Evolutionary conservation across 164 flowering plant species (phyloP), one percentile per base, ranked within the genome.

Genomic region (Piper longum): DNA sequence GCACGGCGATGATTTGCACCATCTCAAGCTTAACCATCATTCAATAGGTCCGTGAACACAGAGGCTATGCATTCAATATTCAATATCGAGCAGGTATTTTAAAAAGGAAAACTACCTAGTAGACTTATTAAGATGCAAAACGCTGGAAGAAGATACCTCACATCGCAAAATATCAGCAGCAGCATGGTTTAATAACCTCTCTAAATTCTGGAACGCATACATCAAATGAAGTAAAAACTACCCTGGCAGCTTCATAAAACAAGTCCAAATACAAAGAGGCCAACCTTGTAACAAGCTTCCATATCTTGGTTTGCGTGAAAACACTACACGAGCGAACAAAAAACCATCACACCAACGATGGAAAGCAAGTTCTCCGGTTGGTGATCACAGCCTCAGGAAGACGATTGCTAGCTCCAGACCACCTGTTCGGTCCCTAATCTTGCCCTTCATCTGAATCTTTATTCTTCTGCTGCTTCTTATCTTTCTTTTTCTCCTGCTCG

Each of bases 401-500:
- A 14, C 9, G 52, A 48, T 48, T 8, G 14, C 14, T 48, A 48
- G 52, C 52, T 48, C 52, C 52, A 48, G 36, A 9, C 12, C 14
- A 48, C 52, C 52, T 9, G 52, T 48, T 48, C 52, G 7, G 48
- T 60, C 17, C 36, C 62, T 60, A 60, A 2, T 60, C 62, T 39
- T 60, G 7, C 19, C 51, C 48, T 2, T 60, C 62, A 4, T 4
- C 48, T 4, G n/a, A 13, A 14, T 60, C 43, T 7, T 60, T 60
- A 41, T 43, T 60, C 48, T 60, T 60, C 4, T 60, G 41, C 14
- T 60, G 41, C 43, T 60, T 39, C 5, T 60, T 16, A 7, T 60
- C 42, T 26, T 42, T 60, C 62, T 60, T 60, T 43, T 39, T 59
- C 62, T 60, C 42, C 62, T 42, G 42, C 48, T 42, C 62, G 43